Evolutionary conservation across 2,329 filamentous ascomycete genomes (phyloP).

Genomic region (Aspergillus neotritici): DNA sequence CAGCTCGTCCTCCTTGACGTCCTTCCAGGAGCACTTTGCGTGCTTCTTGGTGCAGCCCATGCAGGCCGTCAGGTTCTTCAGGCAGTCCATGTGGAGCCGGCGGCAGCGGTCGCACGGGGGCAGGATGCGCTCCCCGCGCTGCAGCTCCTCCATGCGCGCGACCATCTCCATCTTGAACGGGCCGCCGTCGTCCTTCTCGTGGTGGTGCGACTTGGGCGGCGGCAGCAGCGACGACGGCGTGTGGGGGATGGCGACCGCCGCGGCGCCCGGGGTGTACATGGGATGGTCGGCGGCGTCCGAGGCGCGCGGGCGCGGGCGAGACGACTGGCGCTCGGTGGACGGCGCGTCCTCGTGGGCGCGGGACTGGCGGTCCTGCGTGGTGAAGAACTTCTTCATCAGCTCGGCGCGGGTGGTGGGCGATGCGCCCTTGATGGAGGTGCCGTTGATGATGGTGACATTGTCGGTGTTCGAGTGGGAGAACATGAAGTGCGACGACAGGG

Average conservation of each 20-base stretch:
- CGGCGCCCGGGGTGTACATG: conserved; percentile 38
- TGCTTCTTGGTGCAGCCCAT: conserved; percentile 86
- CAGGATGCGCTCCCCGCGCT: conserved; percentile 67
- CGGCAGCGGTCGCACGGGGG: conserved; percentile 82
- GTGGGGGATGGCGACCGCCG: conserved; percentile 50
- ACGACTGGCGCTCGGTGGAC: conserved; percentile 23
- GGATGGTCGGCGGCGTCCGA: conserved; percentile 34
- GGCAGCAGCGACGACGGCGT: conserved; percentile 51
- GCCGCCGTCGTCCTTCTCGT: conserved; percentile 53
- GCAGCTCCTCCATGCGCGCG: conserved; percentile 67
- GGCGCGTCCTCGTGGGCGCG: conserved; percentile 33
- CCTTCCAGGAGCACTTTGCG: conserved; percentile 79
- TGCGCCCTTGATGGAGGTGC: conserved; percentile 47
- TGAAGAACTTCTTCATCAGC: conserved; percentile 58
- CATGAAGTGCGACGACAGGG: conserved; percentile 32
- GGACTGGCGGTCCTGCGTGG: conserved; percentile 50
- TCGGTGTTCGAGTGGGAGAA: conserved; percentile 40
- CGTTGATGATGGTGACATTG: conserved; percentile 46
- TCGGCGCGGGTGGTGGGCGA: conserved; percentile 55
- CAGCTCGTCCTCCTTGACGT: conserved; percentile 68
- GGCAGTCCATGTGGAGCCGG: conserved; percentile 70
- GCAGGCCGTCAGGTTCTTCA: conserved; percentile 82
- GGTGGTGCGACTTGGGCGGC: conserved; percentile 40
- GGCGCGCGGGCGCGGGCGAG: conserved; percentile 27
- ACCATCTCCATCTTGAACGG: conserved; percentile 63